Conservation (phyloP, 1,284 basidiomycete species). For the Stereum hirsutum region DNA sequence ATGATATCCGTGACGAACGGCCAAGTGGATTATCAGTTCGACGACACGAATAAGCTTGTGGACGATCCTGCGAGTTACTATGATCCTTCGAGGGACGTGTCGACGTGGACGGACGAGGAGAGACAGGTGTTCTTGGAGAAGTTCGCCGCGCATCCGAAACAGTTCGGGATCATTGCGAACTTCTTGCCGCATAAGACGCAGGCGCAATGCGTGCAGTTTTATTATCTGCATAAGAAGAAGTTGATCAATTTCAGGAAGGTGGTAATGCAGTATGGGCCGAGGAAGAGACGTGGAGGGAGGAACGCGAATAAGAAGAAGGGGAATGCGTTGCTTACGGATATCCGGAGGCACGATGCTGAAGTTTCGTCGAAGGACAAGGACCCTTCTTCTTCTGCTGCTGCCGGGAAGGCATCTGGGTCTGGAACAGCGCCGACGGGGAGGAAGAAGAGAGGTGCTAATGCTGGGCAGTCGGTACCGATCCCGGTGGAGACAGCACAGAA, state of each 20-base stretch:
- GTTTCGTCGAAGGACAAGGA: slow-evolving; percentile 35
- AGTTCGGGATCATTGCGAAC: slow-evolving; percentile 85
- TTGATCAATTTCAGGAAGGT: slow-evolving; percentile 79
- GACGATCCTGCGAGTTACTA: slow-evolving; percentile 77
- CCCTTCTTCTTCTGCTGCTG: not conserved
- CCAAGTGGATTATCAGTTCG: slow-evolving; percentile 54
- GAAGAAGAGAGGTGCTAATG: slow-evolving; percentile 12
- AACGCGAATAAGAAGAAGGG: slow-evolving; percentile 63
- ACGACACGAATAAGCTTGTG: slow-evolving; percentile 82
- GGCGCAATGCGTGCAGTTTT: slow-evolving; percentile 86
- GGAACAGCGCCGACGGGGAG: slow-evolving; percentile 14
- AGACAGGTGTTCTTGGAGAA: slow-evolving; percentile 73
- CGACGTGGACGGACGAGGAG: slow-evolving; percentile 87
- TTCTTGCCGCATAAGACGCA: slow-evolving; percentile 80
- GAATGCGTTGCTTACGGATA: slow-evolving; percentile 72
- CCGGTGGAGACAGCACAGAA: too few relatives aligned
- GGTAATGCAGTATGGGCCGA: slow-evolving; percentile 55
- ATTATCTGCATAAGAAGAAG: slow-evolving; percentile 92
- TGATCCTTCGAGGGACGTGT: slow-evolving; percentile 56
- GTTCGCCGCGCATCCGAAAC: slow-evolving; percentile 85
- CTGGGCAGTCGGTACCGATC: too few relatives aligned
- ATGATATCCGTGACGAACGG: slow-evolving; percentile 74
- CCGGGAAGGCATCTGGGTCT: slow-evolving; percentile 9
- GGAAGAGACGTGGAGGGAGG: slow-evolving; percentile 48
- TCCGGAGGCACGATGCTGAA: slow-evolving; percentile 67